Evolutionary conservation across 2,329 filamentous ascomycete species (phyloP).

Genomic region (Camptophora hylomeconis): DNA sequence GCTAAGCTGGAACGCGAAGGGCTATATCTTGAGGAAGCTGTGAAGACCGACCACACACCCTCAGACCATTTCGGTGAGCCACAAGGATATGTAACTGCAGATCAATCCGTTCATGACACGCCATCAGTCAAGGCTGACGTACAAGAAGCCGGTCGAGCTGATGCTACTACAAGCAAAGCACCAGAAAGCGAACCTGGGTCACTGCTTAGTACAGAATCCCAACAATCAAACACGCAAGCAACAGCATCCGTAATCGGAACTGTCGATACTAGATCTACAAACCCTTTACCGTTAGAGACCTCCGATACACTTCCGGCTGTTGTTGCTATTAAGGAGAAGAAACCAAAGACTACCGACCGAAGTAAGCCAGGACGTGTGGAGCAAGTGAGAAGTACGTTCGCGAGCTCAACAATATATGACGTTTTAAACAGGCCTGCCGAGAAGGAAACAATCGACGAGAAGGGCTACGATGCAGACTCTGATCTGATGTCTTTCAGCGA

Average conservation of each 20-base stretch:
- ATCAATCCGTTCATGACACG: slow-evolving; percentile 2
- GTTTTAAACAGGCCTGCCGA: slow-evolving; percentile 1
- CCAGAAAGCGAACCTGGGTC: neutral
- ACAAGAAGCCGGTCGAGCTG: neutral
- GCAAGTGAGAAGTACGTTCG: neutral
- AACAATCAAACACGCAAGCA: slow-evolving; percentile 4
- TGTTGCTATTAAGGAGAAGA: slow-evolving; percentile 6
- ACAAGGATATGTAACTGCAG: slow-evolving; percentile 3
- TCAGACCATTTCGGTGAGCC: slow-evolving; percentile 2
- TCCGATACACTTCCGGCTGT: slow-evolving; percentile 1
- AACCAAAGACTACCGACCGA: slow-evolving; percentile 10
- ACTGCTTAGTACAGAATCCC: neutral
- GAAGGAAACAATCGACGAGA: slow-evolving; percentile 4
- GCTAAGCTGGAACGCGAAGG: slow-evolving; percentile 21
- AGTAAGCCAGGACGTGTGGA: slow-evolving; percentile 2
- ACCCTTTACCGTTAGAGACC: neutral
- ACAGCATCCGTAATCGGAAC: too few species aligned
- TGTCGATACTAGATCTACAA: neutral
- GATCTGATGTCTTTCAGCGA: slow-evolving; percentile 3
- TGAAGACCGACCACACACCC: neutral
- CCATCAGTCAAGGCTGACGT: neutral
- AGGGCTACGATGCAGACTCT: slow-evolving; percentile 3
- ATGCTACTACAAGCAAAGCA: neutral
- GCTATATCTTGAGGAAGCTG: slow-evolving; percentile 3
- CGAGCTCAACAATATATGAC: neutral